A percentile compares a stretch with the other conserved stretches of the same genome.
These are phyloP conservation scores for Suillus subaureus DNA, from an alignment of 768 basidiomycete genomes.

Conservation along the genomic window DNA sequence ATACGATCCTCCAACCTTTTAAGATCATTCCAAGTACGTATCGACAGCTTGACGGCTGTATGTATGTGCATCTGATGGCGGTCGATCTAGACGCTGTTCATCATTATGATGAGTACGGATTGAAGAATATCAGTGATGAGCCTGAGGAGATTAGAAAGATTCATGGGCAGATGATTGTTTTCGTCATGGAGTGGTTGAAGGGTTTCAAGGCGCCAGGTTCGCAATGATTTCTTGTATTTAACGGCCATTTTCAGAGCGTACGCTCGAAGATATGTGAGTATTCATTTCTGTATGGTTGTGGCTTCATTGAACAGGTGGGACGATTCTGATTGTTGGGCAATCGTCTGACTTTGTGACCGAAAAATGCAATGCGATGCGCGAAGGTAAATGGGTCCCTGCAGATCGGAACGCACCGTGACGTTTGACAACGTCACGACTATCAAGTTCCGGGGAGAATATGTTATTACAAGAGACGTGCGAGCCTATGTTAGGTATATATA, in stretches of 20 bases:
- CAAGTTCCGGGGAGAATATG: neutral
- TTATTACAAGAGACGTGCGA: no score
- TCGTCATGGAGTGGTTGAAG: conserved; percentile 76
- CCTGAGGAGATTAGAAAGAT: conserved; percentile 79
- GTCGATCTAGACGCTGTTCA: conserved; percentile 63
- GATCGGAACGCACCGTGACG: neutral
- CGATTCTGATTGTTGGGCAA: neutral
- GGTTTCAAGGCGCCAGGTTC: conserved; percentile 33
- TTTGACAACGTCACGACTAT: neutral
- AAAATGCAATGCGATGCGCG: neutral
- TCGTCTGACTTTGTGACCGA: neutral
- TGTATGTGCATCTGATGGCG: neutral
- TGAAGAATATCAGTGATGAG: conserved; percentile 59
- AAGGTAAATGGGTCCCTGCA: neutral
- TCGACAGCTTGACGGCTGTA: neutral
- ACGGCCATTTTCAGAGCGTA: neutral
- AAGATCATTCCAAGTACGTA: conserved; percentile 82
- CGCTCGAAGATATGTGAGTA: neutral
- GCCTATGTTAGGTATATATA: no score
- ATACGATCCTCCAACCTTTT: conserved; percentile 78
- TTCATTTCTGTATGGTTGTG: neutral
- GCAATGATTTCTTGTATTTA: neutral
- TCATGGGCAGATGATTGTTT: conserved; percentile 77
- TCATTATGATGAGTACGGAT: conserved; percentile 73
- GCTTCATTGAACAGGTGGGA: neutral